Conservation (phyloP, 2,329 filamentous ascomycete genomes). For the Sporothrix phasma region DNA sequence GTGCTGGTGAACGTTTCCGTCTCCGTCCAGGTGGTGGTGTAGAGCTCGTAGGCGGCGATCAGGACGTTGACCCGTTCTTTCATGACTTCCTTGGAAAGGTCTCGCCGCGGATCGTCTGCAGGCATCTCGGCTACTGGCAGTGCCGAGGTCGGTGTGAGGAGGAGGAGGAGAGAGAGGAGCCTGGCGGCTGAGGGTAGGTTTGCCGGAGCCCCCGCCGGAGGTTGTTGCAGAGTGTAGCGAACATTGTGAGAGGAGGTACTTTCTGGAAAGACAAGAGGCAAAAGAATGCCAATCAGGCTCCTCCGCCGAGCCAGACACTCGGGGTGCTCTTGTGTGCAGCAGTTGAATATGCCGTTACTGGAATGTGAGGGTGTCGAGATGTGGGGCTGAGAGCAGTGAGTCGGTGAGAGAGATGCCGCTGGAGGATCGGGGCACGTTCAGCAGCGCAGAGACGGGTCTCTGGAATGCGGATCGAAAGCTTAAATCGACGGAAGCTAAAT, state of each 20-base stretch:
- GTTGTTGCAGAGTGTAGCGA: neutral
- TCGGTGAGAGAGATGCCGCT: neutral
- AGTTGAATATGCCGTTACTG: neutral
- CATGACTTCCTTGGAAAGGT: slow-evolving; percentile 43
- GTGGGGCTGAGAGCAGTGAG: slow-evolving; percentile 9
- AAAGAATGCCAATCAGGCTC: neutral
- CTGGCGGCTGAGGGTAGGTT: neutral
- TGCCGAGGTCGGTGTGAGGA: slow-evolving; percentile 28
- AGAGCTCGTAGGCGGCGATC: slow-evolving; percentile 27
- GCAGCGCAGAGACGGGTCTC: neutral
- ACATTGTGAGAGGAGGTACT: slow-evolving; percentile 7
- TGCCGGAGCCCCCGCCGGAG: neutral
- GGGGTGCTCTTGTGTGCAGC: neutral
- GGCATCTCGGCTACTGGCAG: slow-evolving; percentile 36
- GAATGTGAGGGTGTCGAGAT: slow-evolving; percentile 7
- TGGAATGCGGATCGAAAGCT: slow-evolving; percentile 10
- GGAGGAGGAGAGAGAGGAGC: slow-evolving; percentile 8
- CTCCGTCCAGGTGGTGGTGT: slow-evolving; percentile 51
- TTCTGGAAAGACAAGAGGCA: neutral
- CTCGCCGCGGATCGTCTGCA: slow-evolving; percentile 38
- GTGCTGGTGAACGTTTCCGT: slow-evolving; percentile 52
- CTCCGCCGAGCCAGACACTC: slow-evolving; percentile 5
- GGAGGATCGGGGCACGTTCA: neutral
- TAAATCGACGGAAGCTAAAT: neutral
- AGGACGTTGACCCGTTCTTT: slow-evolving; percentile 25